Evolutionary conservation across 805 yeast species (phyloP), one percentile per base, ranked within the genome.

Genomic region (Debaryomyces prosopidis): DNA sequence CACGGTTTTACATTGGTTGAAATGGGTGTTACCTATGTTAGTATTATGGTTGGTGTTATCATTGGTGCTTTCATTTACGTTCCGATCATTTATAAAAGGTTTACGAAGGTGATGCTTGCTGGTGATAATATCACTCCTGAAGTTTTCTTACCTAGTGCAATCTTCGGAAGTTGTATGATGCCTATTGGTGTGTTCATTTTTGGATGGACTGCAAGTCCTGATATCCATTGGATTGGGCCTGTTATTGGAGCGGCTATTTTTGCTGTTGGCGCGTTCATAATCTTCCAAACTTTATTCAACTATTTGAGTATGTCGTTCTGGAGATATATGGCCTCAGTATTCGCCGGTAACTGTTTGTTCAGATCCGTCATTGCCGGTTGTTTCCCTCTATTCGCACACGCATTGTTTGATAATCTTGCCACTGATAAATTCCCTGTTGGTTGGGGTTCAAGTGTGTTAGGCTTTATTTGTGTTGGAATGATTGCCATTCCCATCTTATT

Each of bases 371-470:
- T 76, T 51, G 87, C 84, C 1, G 79, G 81, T 49, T 78, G 75
- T 2, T 82, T 82, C 69, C 87, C 87, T 34, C 68, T 86, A 42
- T 84, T 86, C 60, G 85, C 87, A 5, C 57, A 70, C 32, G 77
- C 79, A 28, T 73, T 86, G 79, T 86, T 76, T 58, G 63, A 69
- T 44, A 75, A 79, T 52, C 64, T 79, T 44, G 75, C 74, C 7
- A 72, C 75, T 39, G 63, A 71, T 1, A 72, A 68, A 34, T 82
- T 66, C 55, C 85, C 86, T 1, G 80, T 78, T 14, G 85, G 71
- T 3, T 82, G 84, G 84, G 86, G 84, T 2, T 64, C 77, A 2
- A 68, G 78, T 5, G 49, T 80, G 10, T 53, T 77, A 27, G 82
- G 75, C 0, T 75, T 76, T 50, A 51, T 77, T 32, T 55, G 71